phyloP scores from a whole-genome alignment of 2,329 filamentous ascomycete genomes.

The Arthrobotrys iridis region DNA sequence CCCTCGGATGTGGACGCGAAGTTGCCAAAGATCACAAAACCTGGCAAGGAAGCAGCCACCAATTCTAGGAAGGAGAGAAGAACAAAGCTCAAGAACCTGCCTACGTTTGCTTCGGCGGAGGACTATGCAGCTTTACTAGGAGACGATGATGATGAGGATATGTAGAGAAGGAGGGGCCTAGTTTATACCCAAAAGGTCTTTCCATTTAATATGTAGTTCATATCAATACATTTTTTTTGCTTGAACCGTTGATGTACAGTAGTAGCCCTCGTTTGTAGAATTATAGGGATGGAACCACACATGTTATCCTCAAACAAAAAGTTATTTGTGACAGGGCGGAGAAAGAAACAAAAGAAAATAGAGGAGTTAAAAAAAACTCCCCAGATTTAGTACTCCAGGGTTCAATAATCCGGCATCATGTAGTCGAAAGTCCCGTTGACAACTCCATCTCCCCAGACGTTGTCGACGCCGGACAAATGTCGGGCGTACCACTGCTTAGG shows the following conservation, averaged over 20 bases:
- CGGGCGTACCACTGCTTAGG: background rate
- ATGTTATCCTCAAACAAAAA: too few species aligned
- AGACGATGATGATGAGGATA: conserved; percentile 46
- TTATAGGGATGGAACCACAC: background rate
- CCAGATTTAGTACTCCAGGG: background rate
- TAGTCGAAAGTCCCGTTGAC: background rate
- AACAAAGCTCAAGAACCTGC: conserved; percentile 86
- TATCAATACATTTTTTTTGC: too few species aligned
- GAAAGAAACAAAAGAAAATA: too few species aligned
- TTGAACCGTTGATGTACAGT: too few species aligned
- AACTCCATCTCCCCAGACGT: background rate
- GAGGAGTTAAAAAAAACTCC: too few species aligned
- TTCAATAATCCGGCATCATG: background rate
- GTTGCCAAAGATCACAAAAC: conserved; percentile 58
- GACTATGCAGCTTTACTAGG: conserved; percentile 76
- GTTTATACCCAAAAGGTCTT: conserved; percentile 1
- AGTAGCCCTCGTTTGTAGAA: background rate
- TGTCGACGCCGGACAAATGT: background rate
- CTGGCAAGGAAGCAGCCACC: conserved; percentile 58
- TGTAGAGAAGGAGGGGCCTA: too few species aligned
- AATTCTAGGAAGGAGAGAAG: conserved; percentile 69
- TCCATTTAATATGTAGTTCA: background rate
- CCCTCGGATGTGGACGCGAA: conserved; percentile 55
- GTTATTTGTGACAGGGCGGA: too few species aligned
- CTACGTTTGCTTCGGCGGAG: conserved; percentile 90